A percentile compares a stretch with the other conserved stretches of the same genome.
Evolutionary conservation across 352 stramenopile species (phyloP).

Genomic region (Pythium monospermum): DNA sequence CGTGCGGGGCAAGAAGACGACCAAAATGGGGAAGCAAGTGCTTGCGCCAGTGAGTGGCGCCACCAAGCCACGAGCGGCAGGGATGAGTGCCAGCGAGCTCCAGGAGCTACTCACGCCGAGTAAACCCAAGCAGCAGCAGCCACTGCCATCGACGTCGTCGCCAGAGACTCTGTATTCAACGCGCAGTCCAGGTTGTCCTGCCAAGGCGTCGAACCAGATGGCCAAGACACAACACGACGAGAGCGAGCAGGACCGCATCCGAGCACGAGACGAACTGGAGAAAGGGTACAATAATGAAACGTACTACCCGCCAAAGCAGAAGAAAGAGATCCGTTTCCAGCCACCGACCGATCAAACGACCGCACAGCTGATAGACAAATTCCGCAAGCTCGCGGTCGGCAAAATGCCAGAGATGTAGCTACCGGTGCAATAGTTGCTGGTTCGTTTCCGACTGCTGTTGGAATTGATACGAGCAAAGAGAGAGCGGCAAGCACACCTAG

Average conservation of each 20-base stretch:
- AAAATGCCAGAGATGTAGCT: constrained; percentile 31
- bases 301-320: constrained; percentile 43
- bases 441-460: no score
- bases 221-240: no score
- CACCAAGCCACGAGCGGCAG: constrained; percentile 27
- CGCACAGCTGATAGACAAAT: constrained; percentile 73
- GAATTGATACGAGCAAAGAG: no score
- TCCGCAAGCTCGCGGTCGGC: constrained; percentile 72
- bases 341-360: constrained; percentile 57
- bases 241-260: no score
- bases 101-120: constrained; percentile 44
- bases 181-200: no score
- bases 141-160: background rate
- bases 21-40: constrained; percentile 12
- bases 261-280: constrained; percentile 28
- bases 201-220: no score
- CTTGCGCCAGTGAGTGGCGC: constrained; percentile 20
- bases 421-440: no score
- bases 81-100: constrained; percentile 68
- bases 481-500: no score
- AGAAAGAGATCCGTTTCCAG: constrained; percentile 44
- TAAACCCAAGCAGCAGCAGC: constrained; percentile 17
- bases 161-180: background rate
- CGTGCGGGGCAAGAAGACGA: constrained; percentile 16
- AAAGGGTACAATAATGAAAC: constrained; percentile 44